Evolutionary conservation across 345 rosid genomes (phyloP), one percentile per base, ranked within the genome.

Genomic region (Atalantia buxifolia): DNA sequence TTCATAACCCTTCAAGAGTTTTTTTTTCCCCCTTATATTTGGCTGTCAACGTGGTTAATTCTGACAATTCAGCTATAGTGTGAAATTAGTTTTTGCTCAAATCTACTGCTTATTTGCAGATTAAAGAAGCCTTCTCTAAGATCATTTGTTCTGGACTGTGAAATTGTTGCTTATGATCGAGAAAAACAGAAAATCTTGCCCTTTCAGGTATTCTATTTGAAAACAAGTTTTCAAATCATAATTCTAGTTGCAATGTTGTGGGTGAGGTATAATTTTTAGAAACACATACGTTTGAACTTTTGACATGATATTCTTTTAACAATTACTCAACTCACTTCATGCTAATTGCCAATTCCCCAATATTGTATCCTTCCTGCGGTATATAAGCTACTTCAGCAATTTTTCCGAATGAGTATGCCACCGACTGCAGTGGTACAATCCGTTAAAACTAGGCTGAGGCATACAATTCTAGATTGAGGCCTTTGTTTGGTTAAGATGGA

Each of bases 71-170:
- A n/a, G 69, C 30, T 65, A 62, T 14, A 9, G 27, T 57, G 45
- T 72, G 2, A 72, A 60, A 28, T 76, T 78, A 21, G 68, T 65
- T 78, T 55, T 68, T 50, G 68, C 74, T 83, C 22, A 77, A 81
- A 56, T 69, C 76, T 78, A 40, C 59, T 81, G 53, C 66, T 35
- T 73, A 22, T 69, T 16, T 83, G 83, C 91, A 94, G 99, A 83
- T 84, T 90, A 80, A 96, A 92, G 91, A 96, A 88, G 84, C 71
- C 91, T 0, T 84, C 86, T 31, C 92, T 89, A 65, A 88, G 74
- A 72, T 92, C 98, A 60, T 96, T 96, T 83, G 90, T 94, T 85
- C 76, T 94, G 87, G 99, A 96, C 73, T 91, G 98, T 68, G 99
- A 94, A 83, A 82, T 96, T 84, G 98, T 94, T 86, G 99, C 93